Conservation (phyloP, 768 basidiomycete genomes). For the Boletus pseudopeckii region DNA sequence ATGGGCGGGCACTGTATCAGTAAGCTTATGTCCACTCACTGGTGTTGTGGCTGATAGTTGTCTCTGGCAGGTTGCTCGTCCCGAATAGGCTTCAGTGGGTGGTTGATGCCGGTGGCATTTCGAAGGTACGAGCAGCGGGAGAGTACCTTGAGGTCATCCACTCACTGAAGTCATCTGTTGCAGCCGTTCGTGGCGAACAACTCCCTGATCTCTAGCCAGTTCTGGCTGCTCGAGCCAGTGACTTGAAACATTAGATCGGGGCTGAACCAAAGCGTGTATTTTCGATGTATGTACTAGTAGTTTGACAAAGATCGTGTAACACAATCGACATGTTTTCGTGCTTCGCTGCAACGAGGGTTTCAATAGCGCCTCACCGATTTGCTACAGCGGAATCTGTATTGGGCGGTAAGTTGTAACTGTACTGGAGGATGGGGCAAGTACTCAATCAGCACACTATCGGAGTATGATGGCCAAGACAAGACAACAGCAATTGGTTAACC, state of each 20-base stretch:
- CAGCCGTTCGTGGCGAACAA: slow-evolving; percentile 1
- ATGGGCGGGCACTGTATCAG: neutral
- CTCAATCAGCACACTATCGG: too few relatives aligned
- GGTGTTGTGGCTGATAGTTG: neutral
- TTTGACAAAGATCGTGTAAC: too few relatives aligned
- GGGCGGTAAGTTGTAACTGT: too few relatives aligned
- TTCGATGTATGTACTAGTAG: too few relatives aligned
- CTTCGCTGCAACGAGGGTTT: too few relatives aligned
- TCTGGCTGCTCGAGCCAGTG: slow-evolving; percentile 1
- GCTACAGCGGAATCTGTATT: too few relatives aligned
- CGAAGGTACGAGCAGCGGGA: neutral
- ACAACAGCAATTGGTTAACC: too few relatives aligned
- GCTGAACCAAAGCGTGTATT: neutral
- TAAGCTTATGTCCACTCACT: neutral
- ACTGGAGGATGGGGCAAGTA: too few relatives aligned
- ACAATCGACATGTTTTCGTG: too few relatives aligned
- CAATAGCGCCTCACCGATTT: too few relatives aligned
- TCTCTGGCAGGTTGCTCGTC: neutral
- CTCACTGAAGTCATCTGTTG: neutral
- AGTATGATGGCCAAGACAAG: too few relatives aligned
- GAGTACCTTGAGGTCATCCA: too few relatives aligned
- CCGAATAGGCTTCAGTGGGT: neutral
- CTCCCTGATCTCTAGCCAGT: slow-evolving; percentile 1
- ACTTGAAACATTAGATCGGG: neutral
- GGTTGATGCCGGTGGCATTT: neutral